Evolutionary conservation across 2,329 filamentous ascomycete genomes (phyloP).

Genomic region (Fusarium citri): DNA sequence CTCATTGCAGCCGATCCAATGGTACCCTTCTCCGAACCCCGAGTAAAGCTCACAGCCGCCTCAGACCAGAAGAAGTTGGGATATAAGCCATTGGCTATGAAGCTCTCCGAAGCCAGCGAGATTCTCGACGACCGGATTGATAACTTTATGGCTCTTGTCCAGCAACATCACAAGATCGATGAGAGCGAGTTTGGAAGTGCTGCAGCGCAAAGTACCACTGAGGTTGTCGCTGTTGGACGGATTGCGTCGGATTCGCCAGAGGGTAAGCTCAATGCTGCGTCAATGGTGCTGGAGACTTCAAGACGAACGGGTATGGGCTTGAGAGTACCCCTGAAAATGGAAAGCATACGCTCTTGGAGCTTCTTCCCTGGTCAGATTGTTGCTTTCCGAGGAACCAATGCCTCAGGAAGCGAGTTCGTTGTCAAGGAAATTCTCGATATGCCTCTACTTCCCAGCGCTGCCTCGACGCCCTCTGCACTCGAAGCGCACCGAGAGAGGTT

Average conservation of each 20-base stretch:
- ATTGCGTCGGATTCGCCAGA: slow-evolving; percentile 91
- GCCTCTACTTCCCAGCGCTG: slow-evolving; percentile 79
- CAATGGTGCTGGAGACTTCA: slow-evolving; percentile 88
- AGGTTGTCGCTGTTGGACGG: slow-evolving; percentile 89
- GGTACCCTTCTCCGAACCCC: slow-evolving; percentile 77
- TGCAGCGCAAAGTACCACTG: slow-evolving; percentile 82
- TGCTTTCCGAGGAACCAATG: slow-evolving; percentile 86
- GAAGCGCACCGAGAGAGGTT: slow-evolving; percentile 77
- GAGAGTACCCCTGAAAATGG: slow-evolving; percentile 82
- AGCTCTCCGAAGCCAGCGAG: slow-evolving; percentile 90
- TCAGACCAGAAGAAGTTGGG: slow-evolving; percentile 91
- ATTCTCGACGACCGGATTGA: slow-evolving; percentile 96
- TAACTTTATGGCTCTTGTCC: slow-evolving; percentile 80
- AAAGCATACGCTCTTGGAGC: slow-evolving; percentile 74
- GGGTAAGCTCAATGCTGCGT: slow-evolving; percentile 86
- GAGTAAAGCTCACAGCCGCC: slow-evolving; percentile 85
- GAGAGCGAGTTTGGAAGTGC: slow-evolving; percentile 88
- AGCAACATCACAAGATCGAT: slow-evolving; percentile 79
- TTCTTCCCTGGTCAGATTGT: slow-evolving; percentile 97
- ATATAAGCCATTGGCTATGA: slow-evolving; percentile 96
- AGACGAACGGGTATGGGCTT: slow-evolving; percentile 84
- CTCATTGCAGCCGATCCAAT: slow-evolving; percentile 74
- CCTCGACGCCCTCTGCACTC: slow-evolving; percentile 74
- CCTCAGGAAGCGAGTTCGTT: slow-evolving; percentile 84
- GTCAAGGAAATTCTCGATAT: slow-evolving; percentile 81